phyloP scores from a whole-genome alignment of 2,329 filamentous ascomycete genomes.

The Ophiocordyceps camponoti-floridani region DNA sequence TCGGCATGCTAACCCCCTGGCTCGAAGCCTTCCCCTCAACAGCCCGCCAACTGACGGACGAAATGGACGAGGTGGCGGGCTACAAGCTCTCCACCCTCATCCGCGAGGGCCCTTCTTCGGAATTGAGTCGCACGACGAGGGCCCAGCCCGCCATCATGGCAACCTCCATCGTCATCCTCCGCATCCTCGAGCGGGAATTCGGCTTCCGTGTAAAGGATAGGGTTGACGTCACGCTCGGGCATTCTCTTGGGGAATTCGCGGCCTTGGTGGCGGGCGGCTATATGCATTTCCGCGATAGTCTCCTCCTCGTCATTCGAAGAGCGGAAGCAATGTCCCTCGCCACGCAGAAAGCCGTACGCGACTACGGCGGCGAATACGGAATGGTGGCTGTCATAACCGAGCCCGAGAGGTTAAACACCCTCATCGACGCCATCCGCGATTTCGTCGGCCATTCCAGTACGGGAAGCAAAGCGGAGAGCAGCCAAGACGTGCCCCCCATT shows the following conservation, averaged over 20 bases:
- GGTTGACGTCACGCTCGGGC: constrained; percentile 71
- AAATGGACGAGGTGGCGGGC: constrained; percentile 65
- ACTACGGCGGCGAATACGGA: constrained; percentile 67
- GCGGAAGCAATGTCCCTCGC: constrained; percentile 73
- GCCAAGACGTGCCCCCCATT: constrained; percentile 52
- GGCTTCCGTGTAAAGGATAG: constrained; percentile 52
- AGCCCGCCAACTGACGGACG: constrained; percentile 58
- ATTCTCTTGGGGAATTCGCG: constrained; percentile 86
- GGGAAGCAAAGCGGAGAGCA: constrained; percentile 50
- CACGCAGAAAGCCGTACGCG: constrained; percentile 44
- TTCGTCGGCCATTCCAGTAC: constrained; percentile 55
- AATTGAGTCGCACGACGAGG: constrained; percentile 67
- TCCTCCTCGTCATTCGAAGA: constrained; percentile 58
- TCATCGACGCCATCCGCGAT: constrained; percentile 59
- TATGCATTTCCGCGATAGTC: constrained; percentile 57
- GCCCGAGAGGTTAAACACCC: constrained; percentile 48
- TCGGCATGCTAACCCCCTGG: constrained; percentile 79
- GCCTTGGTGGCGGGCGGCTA: constrained; percentile 75
- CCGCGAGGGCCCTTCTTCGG: constrained; percentile 56
- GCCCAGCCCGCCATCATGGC: constrained; percentile 95
- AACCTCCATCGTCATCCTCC: constrained; percentile 75
- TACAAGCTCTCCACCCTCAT: constrained; percentile 64
- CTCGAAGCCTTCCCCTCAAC: constrained; percentile 69
- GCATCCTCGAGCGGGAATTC: constrained; percentile 73
- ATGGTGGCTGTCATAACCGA: constrained; percentile 92